Evolutionary conservation across 2,329 filamentous ascomycete species (phyloP).

Genomic region (Claviceps cyperi): DNA sequence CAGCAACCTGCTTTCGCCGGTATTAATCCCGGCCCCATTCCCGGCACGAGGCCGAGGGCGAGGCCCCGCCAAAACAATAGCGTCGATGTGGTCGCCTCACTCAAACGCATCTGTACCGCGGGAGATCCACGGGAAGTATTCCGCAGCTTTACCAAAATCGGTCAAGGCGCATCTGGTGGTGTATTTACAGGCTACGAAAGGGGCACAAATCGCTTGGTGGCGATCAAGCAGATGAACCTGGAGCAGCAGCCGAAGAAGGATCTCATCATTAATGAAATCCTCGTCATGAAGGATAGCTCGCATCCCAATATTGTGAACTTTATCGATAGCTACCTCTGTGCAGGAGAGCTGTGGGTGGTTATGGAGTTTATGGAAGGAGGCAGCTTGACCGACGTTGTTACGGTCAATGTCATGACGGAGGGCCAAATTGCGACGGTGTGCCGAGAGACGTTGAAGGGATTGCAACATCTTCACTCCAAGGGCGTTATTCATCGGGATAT

Average conservation of each 20-base stretch:
- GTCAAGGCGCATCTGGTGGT: constrained; percentile 90
- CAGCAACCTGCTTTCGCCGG: constrained; percentile 17
- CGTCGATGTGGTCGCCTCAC: constrained; percentile 66
- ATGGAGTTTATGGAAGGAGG: constrained; percentile 99
- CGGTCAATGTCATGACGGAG: constrained; percentile 98
- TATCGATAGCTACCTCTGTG: constrained; percentile 87
- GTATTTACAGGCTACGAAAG: constrained; percentile 86
- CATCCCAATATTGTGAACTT: constrained; percentile 99
- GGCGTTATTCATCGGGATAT: constrained; percentile 97
- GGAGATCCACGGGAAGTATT: constrained; percentile 84
- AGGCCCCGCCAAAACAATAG: constrained; percentile 65
- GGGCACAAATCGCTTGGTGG: constrained; percentile 73
- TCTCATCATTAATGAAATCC: constrained; percentile 95
- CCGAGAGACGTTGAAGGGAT: constrained; percentile 76
- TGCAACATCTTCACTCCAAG: constrained; percentile 94
- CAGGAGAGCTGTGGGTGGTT: constrained; percentile 90
- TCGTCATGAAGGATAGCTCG: constrained; percentile 98
- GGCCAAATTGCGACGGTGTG: constrained; percentile 94
- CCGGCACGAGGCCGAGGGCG: constrained; percentile 56
- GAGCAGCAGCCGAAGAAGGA: constrained; percentile 99
- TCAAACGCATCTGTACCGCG: constrained; percentile 81
- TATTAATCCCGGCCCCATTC: constrained; percentile 17
- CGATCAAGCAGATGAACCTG: constrained; percentile 99
- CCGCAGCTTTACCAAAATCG: constrained; percentile 81
- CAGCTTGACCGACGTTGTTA: constrained; percentile 93